Percentiles rank a stretch among this genome's conserved stretches.
Conservation (phyloP, 345 rosid species). For the Pugionium cornutum region DNA sequence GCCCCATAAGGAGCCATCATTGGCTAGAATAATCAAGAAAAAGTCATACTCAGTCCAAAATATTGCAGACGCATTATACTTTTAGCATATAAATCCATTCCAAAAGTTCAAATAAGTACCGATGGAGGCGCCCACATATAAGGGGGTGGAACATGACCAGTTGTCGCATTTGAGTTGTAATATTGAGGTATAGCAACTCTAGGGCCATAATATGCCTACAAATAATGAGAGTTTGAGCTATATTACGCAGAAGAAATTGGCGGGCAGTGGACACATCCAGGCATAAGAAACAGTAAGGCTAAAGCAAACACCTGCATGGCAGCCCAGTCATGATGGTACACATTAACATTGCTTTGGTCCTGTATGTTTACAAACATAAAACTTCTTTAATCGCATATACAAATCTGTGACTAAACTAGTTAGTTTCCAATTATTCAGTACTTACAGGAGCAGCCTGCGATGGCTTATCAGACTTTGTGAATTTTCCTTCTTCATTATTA, state of each 20-base stretch:
- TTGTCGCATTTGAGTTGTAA: constrained; percentile 67
- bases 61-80: too few relatives aligned
- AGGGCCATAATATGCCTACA: constrained; percentile 84
- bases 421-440: background rate
- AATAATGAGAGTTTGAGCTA: background rate
- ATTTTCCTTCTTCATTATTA: constrained; percentile 65
- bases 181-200: constrained; percentile 71
- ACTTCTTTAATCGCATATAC: too few relatives aligned
- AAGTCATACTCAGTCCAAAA: constrained; percentile 16
- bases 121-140: constrained; percentile 90
- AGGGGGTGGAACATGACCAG: constrained; percentile 81
- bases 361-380: too few relatives aligned
- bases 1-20: constrained; percentile 85
- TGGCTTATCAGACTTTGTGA: constrained; percentile 60
- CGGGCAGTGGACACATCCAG: too few relatives aligned
- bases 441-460: constrained; percentile 52
- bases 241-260: constrained; percentile 1
- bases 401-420: constrained; percentile 3
- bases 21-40: constrained; percentile 53
- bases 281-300: background rate
- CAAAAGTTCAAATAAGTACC: constrained; percentile 45
- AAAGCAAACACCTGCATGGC: constrained; percentile 73
- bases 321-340: constrained; percentile 86
- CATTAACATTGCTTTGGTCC: constrained; percentile 77
- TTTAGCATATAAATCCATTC: too few relatives aligned